Evolutionary conservation across 1,284 basidiomycete species (phyloP), one percentile per base, ranked within the genome.

Genomic region (Peniophora sp.): DNA sequence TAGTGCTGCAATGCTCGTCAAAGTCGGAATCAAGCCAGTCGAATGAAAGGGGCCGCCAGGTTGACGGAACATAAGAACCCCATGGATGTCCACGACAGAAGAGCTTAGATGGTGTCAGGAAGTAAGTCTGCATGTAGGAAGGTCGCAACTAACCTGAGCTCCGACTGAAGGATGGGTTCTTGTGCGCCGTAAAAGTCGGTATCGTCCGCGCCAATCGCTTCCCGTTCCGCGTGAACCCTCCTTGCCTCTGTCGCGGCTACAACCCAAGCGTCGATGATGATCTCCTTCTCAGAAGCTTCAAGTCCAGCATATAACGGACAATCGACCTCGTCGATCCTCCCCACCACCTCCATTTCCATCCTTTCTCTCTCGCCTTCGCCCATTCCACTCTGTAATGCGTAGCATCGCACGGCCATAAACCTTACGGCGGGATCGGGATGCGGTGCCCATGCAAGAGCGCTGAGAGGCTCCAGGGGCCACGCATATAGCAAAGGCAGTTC

Each of bases 331-430:
- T 72, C 76, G 1, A 68, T 62, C 43, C 78, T 73, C 8, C 88
- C 88, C 3, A 94, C 66, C 9, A 79, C 65, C 47, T 77, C 65
- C 36, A 65, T 65, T 63, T 91, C 88, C 58, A 90, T 63, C 51
- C 76, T 76, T 34, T 79, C 75, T 24, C 90, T 75, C 55, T 86
- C 83, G 0, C 67, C 74, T 65, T 95, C 92, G 36, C 80, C 78
- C 83, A 93, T 89, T 1, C 82, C 77, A 48, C 75, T 77, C 59
- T 91, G 85, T 49, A 85, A 64, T 0, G 86, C 77, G 63, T 91
- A 88, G 57, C 88, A 89, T 20, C 81, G 77, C 41, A 93, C 82
- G 6, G 91, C 83, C 17, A 95, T 69, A 35, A 88, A 72, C 16
- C 80, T 77, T 9, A 83, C 77, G 0, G 80, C 87, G 36, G 66